Evolutionary conservation across 441 rosid genomes (phyloP), one percentile per base, ranked within the genome.

Genomic region (Pelargonium australe): DNA sequence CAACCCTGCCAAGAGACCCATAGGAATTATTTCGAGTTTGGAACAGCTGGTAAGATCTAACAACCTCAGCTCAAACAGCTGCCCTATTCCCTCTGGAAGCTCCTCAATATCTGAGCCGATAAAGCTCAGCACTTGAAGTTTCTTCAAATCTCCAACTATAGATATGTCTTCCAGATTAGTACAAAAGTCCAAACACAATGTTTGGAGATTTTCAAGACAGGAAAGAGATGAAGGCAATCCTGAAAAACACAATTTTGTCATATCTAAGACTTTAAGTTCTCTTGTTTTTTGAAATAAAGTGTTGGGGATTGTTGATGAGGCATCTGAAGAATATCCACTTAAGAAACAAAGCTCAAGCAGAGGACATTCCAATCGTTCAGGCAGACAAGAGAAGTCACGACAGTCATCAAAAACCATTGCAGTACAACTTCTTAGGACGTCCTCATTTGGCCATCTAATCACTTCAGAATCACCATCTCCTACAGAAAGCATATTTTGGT

Each of bases 51-150:
- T 64, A 70, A 81, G 47, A 65, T 79, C 80, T 3, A 76, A 55
- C 19, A 65, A 9, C 44, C 41, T 70, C 1, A 81, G 67, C 16
- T 25, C 64, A 62, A 70, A 73, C 75, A 84, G n/a, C 11, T 78
- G 55, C 16, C 73, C 63, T 0, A 81, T 16, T 19, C 75, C 81
- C 41, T 3, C 13, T 0, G 81, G 80, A 28, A 84, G 10, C 13
- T 53, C 16, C 16, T 43, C 57, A 7, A 79, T 70, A 1, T 3
- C 1, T 31, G 82, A 85, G 1, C 20, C 37, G 0, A 0, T 0
- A 0, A 80, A 68, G 63, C 82, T 80, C 4, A 85, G 85, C 14
- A 82, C 66, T 64, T 74, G 68, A 1, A 83, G 43, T 7, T 34
- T 34, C 37, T 34, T 34, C 37, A 34, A 45, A 0, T 2, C 51